Evolutionary conservation across 768 basidiomycete genomes (phyloP), one percentile per base, ranked within the genome.

Genomic region (Coprinopsis marcescibilis): DNA sequence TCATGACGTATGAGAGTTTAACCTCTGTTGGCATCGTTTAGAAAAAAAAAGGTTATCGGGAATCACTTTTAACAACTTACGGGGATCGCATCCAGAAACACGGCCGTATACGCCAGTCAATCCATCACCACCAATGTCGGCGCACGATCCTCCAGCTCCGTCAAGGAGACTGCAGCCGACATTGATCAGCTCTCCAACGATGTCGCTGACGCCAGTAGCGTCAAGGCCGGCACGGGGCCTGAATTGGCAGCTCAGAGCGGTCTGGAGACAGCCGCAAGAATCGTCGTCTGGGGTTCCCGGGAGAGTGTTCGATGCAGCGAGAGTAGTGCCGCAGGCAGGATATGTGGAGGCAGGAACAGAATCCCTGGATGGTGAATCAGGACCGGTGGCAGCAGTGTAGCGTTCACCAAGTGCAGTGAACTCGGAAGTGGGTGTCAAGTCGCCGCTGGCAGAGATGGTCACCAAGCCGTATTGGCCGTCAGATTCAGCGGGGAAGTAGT

Each of bases 401-500:
- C 87, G 78, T 1, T 75, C 59, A 57, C 75, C 64, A 37, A 95
- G 76, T 42, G 74, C 72, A 48, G 66, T 62, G 61, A 85, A 95
- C 61, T 94, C 91, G 20, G 78, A 72, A 6, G 78, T 82, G 41
- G 90, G 86, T 3, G 84, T 82, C 37, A 56, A 73, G 48, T 75
- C 75, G 57, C 87, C 83, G 2, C 70, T n/a, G n/a, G n/a, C 2
- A 2, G 80, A 81, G 50, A 95, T 76, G 21, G 75, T 89, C 51
- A 89, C 85, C 74, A 95, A 86, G 20, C 93, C 93, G 53, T 88
- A 96, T 55, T 84, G 68, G 41, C 89, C 89, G 6, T 72, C 77
- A 53, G 83, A 83, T n/a, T 58, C 38, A 15, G 89, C 89, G 1
- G 88, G 85, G 77, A 95, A 93, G 65, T 94, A 95, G 40, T 83